Evolutionary conservation across 352 stramenopile species (phyloP).

Genomic region (Phytophthora sp.): DNA sequence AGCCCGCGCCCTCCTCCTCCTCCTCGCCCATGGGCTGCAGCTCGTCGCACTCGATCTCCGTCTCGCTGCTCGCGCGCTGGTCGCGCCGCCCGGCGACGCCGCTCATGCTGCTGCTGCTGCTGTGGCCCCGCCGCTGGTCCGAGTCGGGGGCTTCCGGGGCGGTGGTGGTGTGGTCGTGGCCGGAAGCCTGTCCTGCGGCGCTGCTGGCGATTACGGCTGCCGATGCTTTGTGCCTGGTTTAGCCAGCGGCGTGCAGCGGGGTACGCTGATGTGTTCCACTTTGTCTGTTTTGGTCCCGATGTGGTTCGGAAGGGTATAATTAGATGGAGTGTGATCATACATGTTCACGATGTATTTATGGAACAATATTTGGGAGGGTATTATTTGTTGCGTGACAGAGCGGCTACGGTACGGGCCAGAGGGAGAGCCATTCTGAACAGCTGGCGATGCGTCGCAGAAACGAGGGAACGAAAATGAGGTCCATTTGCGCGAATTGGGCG

Average conservation of each 20-base stretch:
- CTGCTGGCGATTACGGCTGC: constrained; percentile 33
- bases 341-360: no score
- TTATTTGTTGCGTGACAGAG: no score
- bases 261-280: no score
- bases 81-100: constrained; percentile 30
- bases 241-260: no score
- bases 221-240: constrained; percentile 29
- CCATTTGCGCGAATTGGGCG: no score
- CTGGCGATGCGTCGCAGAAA: constrained; percentile 48
- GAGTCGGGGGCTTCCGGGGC: constrained; percentile 3
- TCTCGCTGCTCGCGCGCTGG: constrained; percentile 43
- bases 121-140: neutral
- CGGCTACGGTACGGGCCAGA: no score
- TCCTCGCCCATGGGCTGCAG: constrained; percentile 38
- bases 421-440: no score
- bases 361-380: no score
- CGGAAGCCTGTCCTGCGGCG: constrained; percentile 27
- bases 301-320: no score
- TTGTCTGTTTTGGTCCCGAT: no score
- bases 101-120: constrained; percentile 32
- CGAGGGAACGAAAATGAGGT: constrained; percentile 35
- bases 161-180: constrained; percentile 35
- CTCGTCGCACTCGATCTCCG: constrained; percentile 53
- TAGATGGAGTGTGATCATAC: no score
- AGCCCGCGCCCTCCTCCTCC: constrained; percentile 26